Evolutionary conservation across 2,329 filamentous ascomycete genomes (phyloP).

Genomic region (Ophiostoma perfectum): DNA sequence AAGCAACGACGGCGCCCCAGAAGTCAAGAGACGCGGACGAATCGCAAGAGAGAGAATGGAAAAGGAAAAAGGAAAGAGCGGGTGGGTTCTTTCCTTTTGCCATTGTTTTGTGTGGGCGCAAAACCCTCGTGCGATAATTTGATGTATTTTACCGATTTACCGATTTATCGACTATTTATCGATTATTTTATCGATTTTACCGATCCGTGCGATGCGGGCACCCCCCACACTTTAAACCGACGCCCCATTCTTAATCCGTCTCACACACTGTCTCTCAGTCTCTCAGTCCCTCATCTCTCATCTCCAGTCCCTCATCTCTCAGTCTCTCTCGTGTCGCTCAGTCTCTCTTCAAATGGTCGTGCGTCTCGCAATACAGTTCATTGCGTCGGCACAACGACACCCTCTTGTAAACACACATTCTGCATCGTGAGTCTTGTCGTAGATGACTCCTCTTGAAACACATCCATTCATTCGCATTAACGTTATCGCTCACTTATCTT

Average conservation of each 20-base stretch:
- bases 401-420: not conserved
- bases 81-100: not conserved
- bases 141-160: not conserved
- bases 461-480: too few species aligned
- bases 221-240: conserved; percentile 10
- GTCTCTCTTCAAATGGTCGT: not conserved
- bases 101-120: too few species aligned
- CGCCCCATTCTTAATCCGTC: not conserved
- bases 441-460: not conserved
- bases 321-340: not conserved
- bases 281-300: not conserved
- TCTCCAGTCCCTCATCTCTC: not conserved
- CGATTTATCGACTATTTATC: not conserved
- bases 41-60: conserved; percentile 2
- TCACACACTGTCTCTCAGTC: not conserved
- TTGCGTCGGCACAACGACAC: conserved; percentile 3
- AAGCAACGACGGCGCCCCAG: not conserved
- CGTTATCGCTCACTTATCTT: too few species aligned
- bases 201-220: not conserved
- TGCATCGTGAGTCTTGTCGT: not conserved
- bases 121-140: not conserved
- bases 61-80: conserved; percentile 10
- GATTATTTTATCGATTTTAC: not conserved
- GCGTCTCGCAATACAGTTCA: not conserved
- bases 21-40: not conserved